Evolutionary conservation across 2,329 filamentous ascomycete species (phyloP).

Genomic region (Colletotrichum sp.): DNA sequence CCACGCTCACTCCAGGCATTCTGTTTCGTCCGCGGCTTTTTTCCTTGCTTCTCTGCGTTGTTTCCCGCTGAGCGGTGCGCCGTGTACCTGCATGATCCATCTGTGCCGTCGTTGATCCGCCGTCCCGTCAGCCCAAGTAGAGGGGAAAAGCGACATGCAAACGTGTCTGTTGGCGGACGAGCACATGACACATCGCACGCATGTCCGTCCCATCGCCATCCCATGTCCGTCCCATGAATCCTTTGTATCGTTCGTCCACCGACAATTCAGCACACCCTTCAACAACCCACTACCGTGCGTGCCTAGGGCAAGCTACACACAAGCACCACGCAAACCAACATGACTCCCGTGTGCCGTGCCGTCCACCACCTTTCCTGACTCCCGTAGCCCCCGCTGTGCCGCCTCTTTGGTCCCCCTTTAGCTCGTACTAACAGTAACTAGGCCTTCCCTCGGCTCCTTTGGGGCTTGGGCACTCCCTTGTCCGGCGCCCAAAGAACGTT

Average conservation of each 20-base stretch:
- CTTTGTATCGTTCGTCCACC: background rate
- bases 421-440: background rate
- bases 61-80: background rate
- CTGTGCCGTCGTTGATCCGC: background rate
- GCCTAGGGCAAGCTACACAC: background rate
- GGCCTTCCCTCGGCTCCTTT: background rate
- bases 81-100: slow-evolving; percentile 12
- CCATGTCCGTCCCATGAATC: background rate
- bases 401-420: background rate
- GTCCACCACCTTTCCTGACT: background rate
- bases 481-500: slow-evolving; percentile 5
- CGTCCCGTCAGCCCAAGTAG: background rate
- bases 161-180: background rate
- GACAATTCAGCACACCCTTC: background rate
- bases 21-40: background rate
- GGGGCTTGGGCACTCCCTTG: background rate
- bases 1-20: background rate
- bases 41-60: background rate
- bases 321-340: background rate
- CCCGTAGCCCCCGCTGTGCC: background rate
- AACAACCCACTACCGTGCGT: background rate
- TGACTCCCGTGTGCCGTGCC: background rate
- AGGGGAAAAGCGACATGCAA: background rate
- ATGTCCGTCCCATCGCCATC: background rate
- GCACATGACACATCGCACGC: background rate